These are phyloP conservation scores for Rutstroemia sp. DNA, from an alignment of 2,329 filamentous ascomycete species.

Conservation along the genomic window DNA sequence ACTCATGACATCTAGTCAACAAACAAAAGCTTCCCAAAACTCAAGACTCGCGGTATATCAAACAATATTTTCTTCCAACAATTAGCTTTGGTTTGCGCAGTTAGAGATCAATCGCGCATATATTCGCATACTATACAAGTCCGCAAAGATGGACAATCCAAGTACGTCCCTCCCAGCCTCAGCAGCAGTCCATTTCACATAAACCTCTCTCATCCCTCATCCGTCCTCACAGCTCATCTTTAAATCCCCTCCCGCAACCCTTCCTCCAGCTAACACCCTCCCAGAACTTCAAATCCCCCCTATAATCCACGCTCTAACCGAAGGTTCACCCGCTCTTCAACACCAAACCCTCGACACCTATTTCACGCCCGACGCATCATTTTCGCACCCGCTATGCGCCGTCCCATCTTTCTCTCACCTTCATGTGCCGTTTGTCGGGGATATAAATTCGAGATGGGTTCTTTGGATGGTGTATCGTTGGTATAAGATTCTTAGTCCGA, in stretches of 20 bases:
- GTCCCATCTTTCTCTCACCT: conserved; percentile 47
- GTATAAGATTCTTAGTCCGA: conserved; percentile 78
- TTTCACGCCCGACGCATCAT: conserved; percentile 65
- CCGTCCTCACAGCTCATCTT: too few relatives aligned
- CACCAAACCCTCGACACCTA: conserved; percentile 58
- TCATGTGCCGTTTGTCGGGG: conserved; percentile 34
- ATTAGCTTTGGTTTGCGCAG: too few relatives aligned
- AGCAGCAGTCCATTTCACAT: not conserved
- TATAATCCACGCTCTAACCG: conserved; percentile 62
- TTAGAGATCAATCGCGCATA: too few relatives aligned
- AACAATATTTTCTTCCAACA: too few relatives aligned
- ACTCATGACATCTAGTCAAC: too few relatives aligned
- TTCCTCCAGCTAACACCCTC: not conserved
- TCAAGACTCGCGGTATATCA: too few relatives aligned
- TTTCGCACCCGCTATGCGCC: conserved; percentile 71
- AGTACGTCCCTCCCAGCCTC: conserved; percentile 27
- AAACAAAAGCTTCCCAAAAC: too few relatives aligned
- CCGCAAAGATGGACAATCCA: conserved; percentile 35
- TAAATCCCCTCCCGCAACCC: too few relatives aligned
- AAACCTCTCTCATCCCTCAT: not conserved
- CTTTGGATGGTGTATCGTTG: conserved; percentile 67
- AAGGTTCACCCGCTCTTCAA: conserved; percentile 60
- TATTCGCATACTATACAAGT: too few relatives aligned
- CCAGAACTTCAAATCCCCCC: conserved; percentile 51
- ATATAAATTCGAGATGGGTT: conserved; percentile 55